These are phyloP conservation scores for Suhomyces panamericanus DNA, from an alignment of 1,139 yeast species.

Conservation along the genomic window DNA sequence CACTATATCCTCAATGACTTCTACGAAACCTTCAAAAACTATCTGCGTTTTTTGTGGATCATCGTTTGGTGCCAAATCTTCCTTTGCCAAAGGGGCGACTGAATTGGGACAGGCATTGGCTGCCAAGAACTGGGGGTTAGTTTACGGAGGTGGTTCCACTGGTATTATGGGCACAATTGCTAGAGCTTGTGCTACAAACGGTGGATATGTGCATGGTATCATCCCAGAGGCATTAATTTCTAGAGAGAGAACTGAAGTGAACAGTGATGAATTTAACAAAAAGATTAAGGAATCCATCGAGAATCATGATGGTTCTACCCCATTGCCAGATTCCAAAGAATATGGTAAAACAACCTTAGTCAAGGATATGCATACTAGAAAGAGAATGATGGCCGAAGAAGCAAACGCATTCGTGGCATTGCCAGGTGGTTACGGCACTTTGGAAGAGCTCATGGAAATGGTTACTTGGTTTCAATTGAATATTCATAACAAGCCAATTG, in stretches of 20 bases:
- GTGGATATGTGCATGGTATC: conserved; percentile 82
- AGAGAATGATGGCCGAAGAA: conserved; percentile 81
- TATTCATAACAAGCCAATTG: conserved; percentile 79
- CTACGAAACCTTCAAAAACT: conserved; percentile 37
- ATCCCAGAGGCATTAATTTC: conserved; percentile 81
- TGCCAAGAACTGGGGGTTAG: conserved; percentile 66
- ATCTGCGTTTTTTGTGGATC: conserved; percentile 90
- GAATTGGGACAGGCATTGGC: conserved; percentile 63
- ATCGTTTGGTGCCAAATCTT: conserved; percentile 60
- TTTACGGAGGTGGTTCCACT: conserved; percentile 89
- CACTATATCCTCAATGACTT: conserved; percentile 11
- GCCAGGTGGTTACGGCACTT: conserved; percentile 92
- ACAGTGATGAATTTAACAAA: conserved; percentile 48
- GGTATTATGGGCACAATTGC: conserved; percentile 89
- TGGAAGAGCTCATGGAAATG: conserved; percentile 88
- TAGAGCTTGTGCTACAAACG: conserved; percentile 61
- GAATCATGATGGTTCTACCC: conserved; percentile 60
- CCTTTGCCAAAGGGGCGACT: conserved; percentile 54
- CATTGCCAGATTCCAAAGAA: conserved; percentile 57
- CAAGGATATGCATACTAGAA: conserved; percentile 87
- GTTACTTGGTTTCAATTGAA: conserved; percentile 90
- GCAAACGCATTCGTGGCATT: conserved; percentile 86
- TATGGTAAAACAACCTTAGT: conserved; percentile 84
- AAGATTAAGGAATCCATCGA: conserved; percentile 47
- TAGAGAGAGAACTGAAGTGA: conserved; percentile 59